Conservation (phyloP, 1,284 basidiomycete species). For the Fereydounia khargensis region DNA sequence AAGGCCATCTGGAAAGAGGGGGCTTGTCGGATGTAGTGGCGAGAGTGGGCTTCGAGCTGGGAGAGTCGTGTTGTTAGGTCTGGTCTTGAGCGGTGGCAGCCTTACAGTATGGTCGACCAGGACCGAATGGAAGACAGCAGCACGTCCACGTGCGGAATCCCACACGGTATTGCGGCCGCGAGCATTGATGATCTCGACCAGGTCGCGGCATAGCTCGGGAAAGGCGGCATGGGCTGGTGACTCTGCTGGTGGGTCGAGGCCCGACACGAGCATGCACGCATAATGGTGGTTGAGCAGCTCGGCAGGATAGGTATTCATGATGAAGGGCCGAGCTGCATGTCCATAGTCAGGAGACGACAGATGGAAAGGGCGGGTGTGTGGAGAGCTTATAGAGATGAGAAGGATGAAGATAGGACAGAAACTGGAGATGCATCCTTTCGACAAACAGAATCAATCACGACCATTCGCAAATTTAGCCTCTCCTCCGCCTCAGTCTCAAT, state of each 20-base stretch:
- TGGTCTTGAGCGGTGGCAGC: conserved; percentile 81
- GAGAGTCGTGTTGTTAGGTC: conserved; percentile 54
- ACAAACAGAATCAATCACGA: too few relatives aligned
- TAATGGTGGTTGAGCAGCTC: conserved; percentile 51
- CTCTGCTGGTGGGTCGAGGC: conserved; percentile 22
- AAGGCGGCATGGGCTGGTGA: conserved; percentile 8
- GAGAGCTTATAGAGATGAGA: too few relatives aligned
- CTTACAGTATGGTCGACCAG: conserved; percentile 62
- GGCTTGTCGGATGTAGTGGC: conserved; percentile 80
- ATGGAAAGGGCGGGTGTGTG: too few relatives aligned
- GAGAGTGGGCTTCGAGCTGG: conserved; percentile 77
- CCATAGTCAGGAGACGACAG: too few relatives aligned
- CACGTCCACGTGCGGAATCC: conserved; percentile 33
- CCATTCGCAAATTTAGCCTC: too few relatives aligned
- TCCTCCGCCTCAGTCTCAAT: too few relatives aligned
- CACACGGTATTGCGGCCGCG: conserved; percentile 31
- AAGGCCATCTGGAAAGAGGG: conserved; percentile 87
- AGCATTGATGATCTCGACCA: conserved; percentile 33
- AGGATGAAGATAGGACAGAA: too few relatives aligned
- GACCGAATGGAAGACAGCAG: conserved; percentile 43
- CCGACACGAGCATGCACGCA: conserved; percentile 47
- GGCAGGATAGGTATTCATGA: conserved; percentile 48
- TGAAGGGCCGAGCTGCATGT: too few relatives aligned
- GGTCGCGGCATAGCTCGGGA: conserved; percentile 24
- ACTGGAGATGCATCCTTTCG: too few relatives aligned